Base-by-base conservation (phyloP, 306 rosid genomes). In the Cucumis melo region DNA sequence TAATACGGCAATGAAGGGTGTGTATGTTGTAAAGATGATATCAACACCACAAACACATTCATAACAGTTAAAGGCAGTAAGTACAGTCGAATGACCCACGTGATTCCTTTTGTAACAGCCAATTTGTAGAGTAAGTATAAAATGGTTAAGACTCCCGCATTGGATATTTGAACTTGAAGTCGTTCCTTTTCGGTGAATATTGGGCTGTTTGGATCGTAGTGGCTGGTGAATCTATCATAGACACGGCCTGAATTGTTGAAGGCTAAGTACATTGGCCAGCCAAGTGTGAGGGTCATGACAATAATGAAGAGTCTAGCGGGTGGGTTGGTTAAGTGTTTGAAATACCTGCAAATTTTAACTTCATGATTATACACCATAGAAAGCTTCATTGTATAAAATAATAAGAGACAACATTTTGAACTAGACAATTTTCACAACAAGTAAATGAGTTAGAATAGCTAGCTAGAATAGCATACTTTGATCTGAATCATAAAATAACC, bases 11-110 rank as follows among this genome's bases (percentile, higher is more conserved):
- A 76, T 4, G 93, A 57, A 19, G 77, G 78, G 74, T 93, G 96
- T 6, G 96, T 91, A 60, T 93, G 96, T 79, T 89, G 96, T 89
- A 93, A 78, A 74, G 81, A 88, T 0, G 95, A 87, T 59, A 91
- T 88, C 53, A 81, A 48, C n/a, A 93, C 95, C 41, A 90, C 84
- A 62, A 89, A 87, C 21, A 84, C 88, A 61, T 91, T 91, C 77
- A 87, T 86, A n/a, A 89, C 74, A 0, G 87, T 57, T 77, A 88
- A 62, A 14, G 96, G 98, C 14, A 83, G 80, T 14, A 84, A 86
- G 71, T 90, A 90, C 20, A 90, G 78, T 41, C 82, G 67, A 0
- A 87, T 1, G 9, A 89, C 16, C 91, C 90, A 86, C 42, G 32
- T 81, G 6, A 93, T 0, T 38, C 95, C 95, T 66, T 87, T 83